Conservation (phyloP, 2,329 filamentous ascomycete species). For the Tolypocladium inflatum region DNA sequence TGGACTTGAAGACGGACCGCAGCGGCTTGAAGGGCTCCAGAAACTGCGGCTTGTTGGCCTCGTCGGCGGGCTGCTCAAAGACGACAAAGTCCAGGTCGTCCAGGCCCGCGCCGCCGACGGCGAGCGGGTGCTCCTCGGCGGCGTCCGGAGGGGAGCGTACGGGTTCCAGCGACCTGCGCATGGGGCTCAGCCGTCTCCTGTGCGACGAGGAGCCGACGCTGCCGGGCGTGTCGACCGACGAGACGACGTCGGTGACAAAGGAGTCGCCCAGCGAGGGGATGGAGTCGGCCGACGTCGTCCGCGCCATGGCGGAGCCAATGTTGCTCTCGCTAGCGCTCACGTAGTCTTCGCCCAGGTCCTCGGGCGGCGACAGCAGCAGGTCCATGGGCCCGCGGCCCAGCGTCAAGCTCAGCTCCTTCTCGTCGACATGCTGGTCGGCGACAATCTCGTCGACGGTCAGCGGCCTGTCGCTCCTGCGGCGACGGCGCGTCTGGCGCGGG, state of each 20-base stretch:
- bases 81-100: constrained; percentile 30
- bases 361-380: constrained; percentile 49
- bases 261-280: constrained; percentile 51
- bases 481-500: constrained; percentile 30
- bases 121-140: constrained; percentile 42
- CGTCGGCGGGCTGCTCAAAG: constrained; percentile 14
- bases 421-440: constrained; percentile 41
- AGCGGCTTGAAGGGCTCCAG: constrained; percentile 37
- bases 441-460: constrained; percentile 49
- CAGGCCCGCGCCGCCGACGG: constrained; percentile 32
- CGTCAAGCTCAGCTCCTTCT: constrained; percentile 48
- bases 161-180: constrained; percentile 42
- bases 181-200: constrained; percentile 25
- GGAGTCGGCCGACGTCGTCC: constrained; percentile 50
- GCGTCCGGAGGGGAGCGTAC: constrained; percentile 46
- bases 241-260: constrained; percentile 36
- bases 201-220: constrained; percentile 25
- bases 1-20: constrained; percentile 56
- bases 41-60: constrained; percentile 23
- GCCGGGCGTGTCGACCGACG: constrained; percentile 39
- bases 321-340: constrained; percentile 41
- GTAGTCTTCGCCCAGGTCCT: constrained; percentile 44
- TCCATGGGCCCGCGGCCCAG: constrained; percentile 47
- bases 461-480: constrained; percentile 13
- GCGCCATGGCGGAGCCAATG: constrained; percentile 39